A percentile compares a stretch with the other conserved stretches of the same genome.
Evolutionary conservation across 352 stramenopile genomes (phyloP).

Genomic region (Phytopythium helicoides): DNA sequence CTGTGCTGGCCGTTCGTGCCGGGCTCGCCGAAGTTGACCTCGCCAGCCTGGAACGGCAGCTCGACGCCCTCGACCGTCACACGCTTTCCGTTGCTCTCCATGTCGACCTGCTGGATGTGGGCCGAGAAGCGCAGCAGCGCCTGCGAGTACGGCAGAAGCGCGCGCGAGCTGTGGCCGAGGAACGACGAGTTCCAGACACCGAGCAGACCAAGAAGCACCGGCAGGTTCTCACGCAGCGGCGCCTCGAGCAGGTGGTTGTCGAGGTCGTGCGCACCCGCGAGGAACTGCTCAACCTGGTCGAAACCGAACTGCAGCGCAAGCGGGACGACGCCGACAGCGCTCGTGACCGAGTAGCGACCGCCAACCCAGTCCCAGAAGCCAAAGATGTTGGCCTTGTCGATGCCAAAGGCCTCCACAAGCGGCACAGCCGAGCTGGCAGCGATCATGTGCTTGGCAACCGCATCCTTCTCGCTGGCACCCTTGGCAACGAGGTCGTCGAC

Average conservation of each 20-base stretch:
- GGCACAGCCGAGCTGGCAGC: conserved; percentile 83
- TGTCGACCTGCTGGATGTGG: conserved; percentile 99
- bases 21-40: conserved; percentile 98
- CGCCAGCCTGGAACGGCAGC: conserved; percentile 93
- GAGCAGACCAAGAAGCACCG: conserved; percentile 96
- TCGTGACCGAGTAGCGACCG: conserved; percentile 97
- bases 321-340: conserved; percentile 95
- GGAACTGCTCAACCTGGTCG: conserved; percentile 90
- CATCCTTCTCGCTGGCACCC: conserved; percentile 72
- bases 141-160: conserved; percentile 93
- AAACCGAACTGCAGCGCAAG: conserved; percentile 96
- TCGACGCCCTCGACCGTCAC: conserved; percentile 93
- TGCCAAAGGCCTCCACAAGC: conserved; percentile 92
- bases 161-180: conserved; percentile 91
- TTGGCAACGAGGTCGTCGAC: conserved; percentile 90
- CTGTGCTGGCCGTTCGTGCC: conserved; percentile 98
- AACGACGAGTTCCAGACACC: conserved; percentile 99
- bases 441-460: conserved; percentile 94
- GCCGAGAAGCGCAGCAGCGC: conserved; percentile 94
- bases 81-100: conserved; percentile 99
- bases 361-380: conserved; percentile 99
- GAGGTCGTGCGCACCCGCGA: conserved; percentile 96
- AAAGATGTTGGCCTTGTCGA: conserved; percentile 96
- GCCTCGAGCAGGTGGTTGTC: conserved; percentile 97
- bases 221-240: conserved; percentile 93